Conservation (phyloP, 2,329 filamentous ascomycete species). For the Penicillium sp. region DNA sequence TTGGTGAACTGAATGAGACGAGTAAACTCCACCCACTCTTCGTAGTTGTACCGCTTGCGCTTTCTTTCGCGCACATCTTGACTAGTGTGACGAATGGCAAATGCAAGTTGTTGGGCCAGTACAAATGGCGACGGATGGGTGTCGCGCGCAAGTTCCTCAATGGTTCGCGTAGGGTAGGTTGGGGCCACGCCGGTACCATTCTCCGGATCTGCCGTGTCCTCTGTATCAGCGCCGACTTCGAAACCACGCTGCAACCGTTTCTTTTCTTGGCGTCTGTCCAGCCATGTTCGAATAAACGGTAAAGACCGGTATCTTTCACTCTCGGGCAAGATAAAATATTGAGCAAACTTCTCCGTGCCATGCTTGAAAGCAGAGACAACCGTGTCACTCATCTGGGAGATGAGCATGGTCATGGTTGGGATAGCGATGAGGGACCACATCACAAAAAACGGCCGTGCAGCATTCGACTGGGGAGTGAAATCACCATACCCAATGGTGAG, state of each 20-base stretch:
- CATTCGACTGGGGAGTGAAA: slow-evolving; percentile 70
- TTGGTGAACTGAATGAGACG: slow-evolving; percentile 64
- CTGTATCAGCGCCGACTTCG: slow-evolving; percentile 37
- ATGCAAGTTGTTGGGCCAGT: slow-evolving; percentile 62
- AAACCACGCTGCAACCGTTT: slow-evolving; percentile 52
- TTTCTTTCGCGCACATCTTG: slow-evolving; percentile 60
- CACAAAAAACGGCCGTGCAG: slow-evolving; percentile 84
- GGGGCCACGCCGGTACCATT: neutral
- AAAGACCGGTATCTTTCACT: slow-evolving; percentile 56
- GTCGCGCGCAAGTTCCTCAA: slow-evolving; percentile 49
- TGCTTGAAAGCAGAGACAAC: slow-evolving; percentile 67
- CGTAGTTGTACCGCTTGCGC: slow-evolving; percentile 69
- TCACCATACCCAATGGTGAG: slow-evolving; percentile 89
- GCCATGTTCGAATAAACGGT: slow-evolving; percentile 40
- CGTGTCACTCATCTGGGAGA: slow-evolving; percentile 81
- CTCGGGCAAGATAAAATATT: slow-evolving; percentile 66
- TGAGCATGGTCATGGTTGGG: slow-evolving; percentile 83
- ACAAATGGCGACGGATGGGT: slow-evolving; percentile 55
- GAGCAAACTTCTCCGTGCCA: slow-evolving; percentile 60
- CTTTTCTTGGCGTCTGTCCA: slow-evolving; percentile 42
- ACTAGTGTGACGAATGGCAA: slow-evolving; percentile 67
- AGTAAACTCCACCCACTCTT: slow-evolving; percentile 85
- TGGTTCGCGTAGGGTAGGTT: slow-evolving; percentile 23
- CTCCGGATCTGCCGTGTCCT: slow-evolving; percentile 19
- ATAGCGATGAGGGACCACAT: slow-evolving; percentile 85